These are phyloP conservation scores for Aristolochia contorta DNA, from an alignment of 164 flowering plant genomes.

Conservation along the genomic window DNA sequence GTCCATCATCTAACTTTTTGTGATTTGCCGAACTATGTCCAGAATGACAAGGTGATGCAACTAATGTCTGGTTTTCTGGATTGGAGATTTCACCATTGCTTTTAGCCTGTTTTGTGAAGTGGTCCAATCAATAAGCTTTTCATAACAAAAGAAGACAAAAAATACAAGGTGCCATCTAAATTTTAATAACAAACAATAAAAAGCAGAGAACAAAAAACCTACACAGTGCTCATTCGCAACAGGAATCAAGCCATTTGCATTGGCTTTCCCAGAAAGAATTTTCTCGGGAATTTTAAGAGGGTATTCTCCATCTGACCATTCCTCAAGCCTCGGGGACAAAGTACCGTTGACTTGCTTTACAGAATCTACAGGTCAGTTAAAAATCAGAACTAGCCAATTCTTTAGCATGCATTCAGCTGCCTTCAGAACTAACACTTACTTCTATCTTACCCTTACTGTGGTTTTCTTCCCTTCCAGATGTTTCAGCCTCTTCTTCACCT, in stretches of 20 bases:
- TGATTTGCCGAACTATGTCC: constrained; percentile 14
- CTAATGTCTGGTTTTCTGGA: constrained; percentile 20
- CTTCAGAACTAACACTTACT: neutral
- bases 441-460: constrained; percentile 17
- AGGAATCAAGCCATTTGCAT: constrained; percentile 15
- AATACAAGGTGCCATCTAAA: neutral
- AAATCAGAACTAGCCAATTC: constrained; percentile 6
- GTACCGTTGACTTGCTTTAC: neutral
- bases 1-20: constrained; percentile 20
- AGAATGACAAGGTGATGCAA: constrained; percentile 14
- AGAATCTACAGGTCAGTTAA: constrained; percentile 2
- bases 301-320: constrained; percentile 1
- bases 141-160: constrained; percentile 3
- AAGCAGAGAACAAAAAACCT: constrained; percentile 35
- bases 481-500: constrained; percentile 20
- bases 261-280: constrained; percentile 12
- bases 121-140: neutral
- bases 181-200: neutral
- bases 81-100: constrained; percentile 40
- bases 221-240: constrained; percentile 51
- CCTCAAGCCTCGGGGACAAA: constrained; percentile 7
- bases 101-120: constrained; percentile 30
- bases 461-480: constrained; percentile 9
- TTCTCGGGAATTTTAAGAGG: constrained; percentile 26
- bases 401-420: neutral